These are phyloP conservation scores for Candida loeiensis DNA, from an alignment of 805 yeast genomes.

Conservation along the genomic window DNA sequence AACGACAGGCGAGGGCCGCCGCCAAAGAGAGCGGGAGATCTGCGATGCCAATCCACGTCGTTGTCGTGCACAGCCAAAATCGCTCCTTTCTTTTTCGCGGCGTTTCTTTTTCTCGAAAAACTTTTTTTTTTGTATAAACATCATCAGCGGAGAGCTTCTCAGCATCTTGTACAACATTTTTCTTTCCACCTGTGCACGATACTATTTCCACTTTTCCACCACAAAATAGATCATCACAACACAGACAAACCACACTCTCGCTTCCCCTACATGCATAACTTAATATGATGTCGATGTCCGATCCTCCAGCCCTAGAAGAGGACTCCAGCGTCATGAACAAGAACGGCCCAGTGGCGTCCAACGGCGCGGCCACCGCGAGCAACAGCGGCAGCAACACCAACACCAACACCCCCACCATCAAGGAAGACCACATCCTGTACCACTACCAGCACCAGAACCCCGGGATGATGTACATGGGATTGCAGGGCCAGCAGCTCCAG, in stretches of 20 bases:
- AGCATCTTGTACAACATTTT: slow-evolving; percentile 11
- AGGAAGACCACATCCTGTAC: slow-evolving; percentile 11
- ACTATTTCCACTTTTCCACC: slow-evolving; percentile 8
- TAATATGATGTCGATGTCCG: slow-evolving; percentile 11
- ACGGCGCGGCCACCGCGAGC: slow-evolving; percentile 11
- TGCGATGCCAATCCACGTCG: no score
- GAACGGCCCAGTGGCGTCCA: slow-evolving; percentile 5
- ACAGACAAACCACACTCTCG: neutral
- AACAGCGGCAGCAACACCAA: slow-evolving; percentile 11
- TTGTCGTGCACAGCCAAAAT: neutral
- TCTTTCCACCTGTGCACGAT: slow-evolving; percentile 6
- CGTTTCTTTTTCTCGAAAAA: slow-evolving; percentile 8
- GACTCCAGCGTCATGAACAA: slow-evolving; percentile 8
- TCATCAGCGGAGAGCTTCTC: slow-evolving; percentile 3
- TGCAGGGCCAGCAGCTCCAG: slow-evolving; percentile 11
- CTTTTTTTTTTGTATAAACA: slow-evolving; percentile 1
- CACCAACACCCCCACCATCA: slow-evolving; percentile 11
- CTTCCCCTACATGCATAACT: slow-evolving; percentile 4
- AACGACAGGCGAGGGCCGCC: no score
- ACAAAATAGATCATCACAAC: slow-evolving; percentile 6
- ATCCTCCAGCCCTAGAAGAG: slow-evolving; percentile 10
- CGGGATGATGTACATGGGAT: slow-evolving; percentile 9
- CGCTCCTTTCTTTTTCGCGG: slow-evolving; percentile 4
- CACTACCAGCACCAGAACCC: slow-evolving; percentile 11
- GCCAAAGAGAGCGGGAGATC: no score